These are phyloP conservation scores for Syncephalastrum sp. DNA, from an alignment of 371 early-diverging fungal genomes.

Conservation along the genomic window DNA sequence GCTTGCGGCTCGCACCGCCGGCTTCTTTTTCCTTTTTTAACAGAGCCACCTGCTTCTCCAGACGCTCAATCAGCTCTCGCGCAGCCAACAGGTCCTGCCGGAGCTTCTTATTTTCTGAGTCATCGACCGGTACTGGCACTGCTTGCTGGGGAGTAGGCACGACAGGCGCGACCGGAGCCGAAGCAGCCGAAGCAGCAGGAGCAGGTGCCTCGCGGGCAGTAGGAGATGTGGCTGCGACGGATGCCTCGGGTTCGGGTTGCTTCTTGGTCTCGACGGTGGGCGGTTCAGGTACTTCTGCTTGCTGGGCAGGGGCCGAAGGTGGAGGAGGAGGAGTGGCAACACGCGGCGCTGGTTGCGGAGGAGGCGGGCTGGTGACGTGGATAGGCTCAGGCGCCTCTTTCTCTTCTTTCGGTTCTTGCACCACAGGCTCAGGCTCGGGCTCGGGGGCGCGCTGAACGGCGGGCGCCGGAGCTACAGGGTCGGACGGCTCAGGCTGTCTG, in stretches of 20 bases:
- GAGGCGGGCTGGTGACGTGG: constrained; percentile 1
- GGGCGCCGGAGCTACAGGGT: background rate
- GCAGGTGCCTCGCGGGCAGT: background rate
- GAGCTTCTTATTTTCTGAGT: constrained; percentile 22
- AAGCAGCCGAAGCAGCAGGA: constrained; percentile 7
- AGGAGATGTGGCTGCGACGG: constrained; percentile 11
- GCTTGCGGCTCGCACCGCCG: constrained; percentile 24
- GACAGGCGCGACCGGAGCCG: background rate
- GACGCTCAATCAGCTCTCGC: constrained; percentile 20
- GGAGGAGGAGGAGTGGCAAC: background rate
- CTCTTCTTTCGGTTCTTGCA: background rate
- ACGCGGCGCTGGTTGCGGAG: constrained; percentile 14
- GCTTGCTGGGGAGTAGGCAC: background rate
- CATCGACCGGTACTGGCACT: constrained; percentile 5
- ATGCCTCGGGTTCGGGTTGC: constrained; percentile 8
- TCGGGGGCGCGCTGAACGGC: background rate
- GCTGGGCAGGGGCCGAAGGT: background rate
- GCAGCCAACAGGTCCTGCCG: constrained; percentile 21
- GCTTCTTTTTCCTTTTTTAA: constrained; percentile 22
- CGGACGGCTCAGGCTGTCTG: constrained; percentile 1
- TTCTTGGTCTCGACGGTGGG: background rate
- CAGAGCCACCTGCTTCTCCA: constrained; percentile 25
- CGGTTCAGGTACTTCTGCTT: background rate
- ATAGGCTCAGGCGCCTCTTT: constrained; percentile 1
- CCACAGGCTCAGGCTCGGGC: too few relatives aligned